Percentiles rank a stretch among this genome's conserved stretches.
Conservation (phyloP, 1,284 basidiomycete species). For the Cutaneotrichosporon sp. region DNA sequence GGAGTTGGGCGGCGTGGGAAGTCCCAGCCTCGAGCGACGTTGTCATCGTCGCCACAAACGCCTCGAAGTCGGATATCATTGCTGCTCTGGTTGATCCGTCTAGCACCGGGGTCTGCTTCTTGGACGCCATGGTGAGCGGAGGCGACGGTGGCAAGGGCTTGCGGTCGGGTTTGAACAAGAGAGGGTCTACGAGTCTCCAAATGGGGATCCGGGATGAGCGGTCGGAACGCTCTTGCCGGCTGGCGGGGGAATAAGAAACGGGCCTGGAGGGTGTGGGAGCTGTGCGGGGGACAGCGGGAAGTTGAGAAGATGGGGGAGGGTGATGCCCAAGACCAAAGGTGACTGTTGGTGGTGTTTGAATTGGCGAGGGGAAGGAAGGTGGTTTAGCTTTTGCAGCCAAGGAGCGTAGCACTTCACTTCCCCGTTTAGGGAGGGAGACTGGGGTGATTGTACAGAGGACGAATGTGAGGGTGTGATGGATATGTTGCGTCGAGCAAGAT, state of each 20-base stretch:
- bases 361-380: not conserved
- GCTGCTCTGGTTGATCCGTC: too few species aligned
- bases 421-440: not conserved
- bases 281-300: too few species aligned
- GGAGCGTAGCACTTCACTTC: not conserved
- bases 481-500: not conserved
- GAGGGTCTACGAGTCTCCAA: not conserved
- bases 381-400: not conserved
- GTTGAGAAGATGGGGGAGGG: too few species aligned
- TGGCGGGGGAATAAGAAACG: not conserved
- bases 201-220: not conserved
- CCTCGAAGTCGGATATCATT: slow-evolving; percentile 25
- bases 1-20: slow-evolving; percentile 46
- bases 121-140: not conserved
- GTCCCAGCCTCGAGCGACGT: slow-evolving; percentile 45
- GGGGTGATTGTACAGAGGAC: not conserved
- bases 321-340: too few species aligned
- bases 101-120: not conserved
- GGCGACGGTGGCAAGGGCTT: not conserved
- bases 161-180: not conserved
- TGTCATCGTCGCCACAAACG: slow-evolving; percentile 42
- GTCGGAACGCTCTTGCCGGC: not conserved
- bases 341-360: not conserved
- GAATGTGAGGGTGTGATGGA: not conserved
- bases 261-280: too few species aligned